Evolutionary conservation across 2,329 filamentous ascomycete genomes (phyloP).

Genomic region (Apiospora hydei): DNA sequence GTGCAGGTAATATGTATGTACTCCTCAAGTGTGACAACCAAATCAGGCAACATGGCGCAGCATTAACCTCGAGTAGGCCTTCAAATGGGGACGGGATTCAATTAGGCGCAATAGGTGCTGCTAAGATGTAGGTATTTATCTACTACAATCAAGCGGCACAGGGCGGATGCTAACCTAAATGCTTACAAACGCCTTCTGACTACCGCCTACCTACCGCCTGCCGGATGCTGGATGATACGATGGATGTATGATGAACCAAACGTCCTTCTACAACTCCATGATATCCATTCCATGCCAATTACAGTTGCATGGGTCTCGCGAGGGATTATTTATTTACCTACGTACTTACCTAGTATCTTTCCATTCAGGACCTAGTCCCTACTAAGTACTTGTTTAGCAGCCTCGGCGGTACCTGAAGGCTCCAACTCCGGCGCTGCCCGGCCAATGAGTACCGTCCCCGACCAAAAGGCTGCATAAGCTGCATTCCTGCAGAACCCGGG

Average conservation of each 20-base stretch:
- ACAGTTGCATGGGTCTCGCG: too few species aligned
- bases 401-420: neutral
- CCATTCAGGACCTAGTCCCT: too few species aligned
- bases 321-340: too few species aligned
- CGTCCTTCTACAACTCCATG: neutral
- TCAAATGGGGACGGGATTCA: neutral
- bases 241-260: neutral
- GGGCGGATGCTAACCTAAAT: neutral
- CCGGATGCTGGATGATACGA: too few species aligned
- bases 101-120: neutral
- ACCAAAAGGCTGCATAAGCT: constrained; percentile 15
- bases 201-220: too few species aligned
- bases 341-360: too few species aligned
- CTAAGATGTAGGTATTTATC: too few species aligned
- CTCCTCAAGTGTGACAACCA: neutral
- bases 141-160: too few species aligned
- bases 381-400: too few species aligned
- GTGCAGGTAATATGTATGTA: neutral
- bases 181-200: neutral
- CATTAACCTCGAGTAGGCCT: neutral
- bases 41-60: neutral
- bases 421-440: constrained; percentile 8
- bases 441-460: constrained; percentile 9
- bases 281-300: too few species aligned
- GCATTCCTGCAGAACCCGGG: neutral